A percentile compares a stretch with the other conserved stretches of the same genome.
phyloP scores from a whole-genome alignment of 106 monocot species.

The Apostasia ramifera region DNA sequence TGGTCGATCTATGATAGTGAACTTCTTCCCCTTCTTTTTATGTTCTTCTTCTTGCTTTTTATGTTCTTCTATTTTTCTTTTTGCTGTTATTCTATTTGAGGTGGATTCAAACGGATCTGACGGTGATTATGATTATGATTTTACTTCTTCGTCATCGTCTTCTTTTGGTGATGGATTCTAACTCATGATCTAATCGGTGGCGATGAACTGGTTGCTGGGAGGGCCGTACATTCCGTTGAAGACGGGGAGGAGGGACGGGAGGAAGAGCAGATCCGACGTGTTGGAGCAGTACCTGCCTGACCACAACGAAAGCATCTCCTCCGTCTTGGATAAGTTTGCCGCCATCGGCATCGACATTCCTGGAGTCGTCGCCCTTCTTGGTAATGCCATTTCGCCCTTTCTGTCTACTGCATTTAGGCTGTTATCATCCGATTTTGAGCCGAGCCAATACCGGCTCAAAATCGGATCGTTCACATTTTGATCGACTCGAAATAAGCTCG shows the following conservation, averaged over 20 bases:
- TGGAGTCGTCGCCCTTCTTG: constrained; percentile 67
- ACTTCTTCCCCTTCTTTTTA: not conserved
- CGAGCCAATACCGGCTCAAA: too few relatives aligned
- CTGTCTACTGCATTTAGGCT: too few relatives aligned
- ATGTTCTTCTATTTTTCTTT: not conserved
- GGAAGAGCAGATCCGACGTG: constrained; percentile 51
- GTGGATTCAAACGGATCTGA: too few relatives aligned
- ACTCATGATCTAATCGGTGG: not conserved
- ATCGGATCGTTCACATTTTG: too few relatives aligned
- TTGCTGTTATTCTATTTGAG: not conserved
- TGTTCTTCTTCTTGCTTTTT: not conserved
- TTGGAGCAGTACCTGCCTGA: constrained; percentile 67
- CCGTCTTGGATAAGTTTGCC: constrained; percentile 59
- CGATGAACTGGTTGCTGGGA: constrained; percentile 24
- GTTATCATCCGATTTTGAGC: too few relatives aligned
- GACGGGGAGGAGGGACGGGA: constrained; percentile 68
- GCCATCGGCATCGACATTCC: constrained; percentile 67
- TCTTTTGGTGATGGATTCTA: too few relatives aligned
- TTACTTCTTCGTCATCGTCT: too few relatives aligned
- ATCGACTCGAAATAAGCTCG: too few relatives aligned
- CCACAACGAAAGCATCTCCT: constrained; percentile 70
- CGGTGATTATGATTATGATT: too few relatives aligned
- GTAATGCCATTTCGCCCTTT: constrained; percentile 9
- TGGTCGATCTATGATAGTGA: too few relatives aligned
- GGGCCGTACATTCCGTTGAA: constrained; percentile 75